A percentile compares a stretch with the other conserved stretches of the same genome.
Evolutionary conservation across 2,329 filamentous ascomycete species (phyloP).

Genomic region (Stemphylium vesicarium): DNA sequence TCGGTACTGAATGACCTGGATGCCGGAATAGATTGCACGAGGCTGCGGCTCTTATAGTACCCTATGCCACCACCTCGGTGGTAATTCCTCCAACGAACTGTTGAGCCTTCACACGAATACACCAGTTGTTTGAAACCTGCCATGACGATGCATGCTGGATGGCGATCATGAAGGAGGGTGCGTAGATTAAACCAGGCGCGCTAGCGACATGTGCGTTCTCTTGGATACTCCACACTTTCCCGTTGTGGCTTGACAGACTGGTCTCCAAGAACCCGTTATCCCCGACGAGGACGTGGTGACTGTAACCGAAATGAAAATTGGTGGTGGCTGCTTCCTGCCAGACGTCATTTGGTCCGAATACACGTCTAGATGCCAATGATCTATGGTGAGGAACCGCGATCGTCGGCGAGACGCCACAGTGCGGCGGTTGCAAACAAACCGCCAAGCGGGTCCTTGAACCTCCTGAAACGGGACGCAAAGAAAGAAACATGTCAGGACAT

Average conservation of each 20-base stretch:
- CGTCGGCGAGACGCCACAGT: background rate
- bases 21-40: conserved; percentile 29
- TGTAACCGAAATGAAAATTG: conserved; percentile 4
- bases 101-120: conserved; percentile 13
- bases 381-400: background rate
- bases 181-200: conserved; percentile 42
- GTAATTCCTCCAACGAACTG: conserved; percentile 27
- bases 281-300: background rate
- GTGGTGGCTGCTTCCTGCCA: background rate
- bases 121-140: conserved; percentile 27
- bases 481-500: background rate
- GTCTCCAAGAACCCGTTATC: conserved; percentile 3
- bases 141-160: conserved; percentile 24
- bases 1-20: conserved; percentile 24
- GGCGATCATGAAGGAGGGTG: conserved; percentile 33
- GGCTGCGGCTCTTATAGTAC: conserved; percentile 26
- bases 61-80: background rate
- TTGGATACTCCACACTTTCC: conserved; percentile 11
- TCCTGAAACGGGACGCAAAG: conserved; percentile 19
- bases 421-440: conserved; percentile 3
- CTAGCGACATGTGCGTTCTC: conserved; percentile 23
- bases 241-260: conserved; percentile 12
- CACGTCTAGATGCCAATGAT: background rate
- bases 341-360: background rate
- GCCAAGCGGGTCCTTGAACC: conserved; percentile 13